phyloP scores from a whole-genome alignment of 2,329 filamentous ascomycete genomes.

The Botrytis medusae region DNA sequence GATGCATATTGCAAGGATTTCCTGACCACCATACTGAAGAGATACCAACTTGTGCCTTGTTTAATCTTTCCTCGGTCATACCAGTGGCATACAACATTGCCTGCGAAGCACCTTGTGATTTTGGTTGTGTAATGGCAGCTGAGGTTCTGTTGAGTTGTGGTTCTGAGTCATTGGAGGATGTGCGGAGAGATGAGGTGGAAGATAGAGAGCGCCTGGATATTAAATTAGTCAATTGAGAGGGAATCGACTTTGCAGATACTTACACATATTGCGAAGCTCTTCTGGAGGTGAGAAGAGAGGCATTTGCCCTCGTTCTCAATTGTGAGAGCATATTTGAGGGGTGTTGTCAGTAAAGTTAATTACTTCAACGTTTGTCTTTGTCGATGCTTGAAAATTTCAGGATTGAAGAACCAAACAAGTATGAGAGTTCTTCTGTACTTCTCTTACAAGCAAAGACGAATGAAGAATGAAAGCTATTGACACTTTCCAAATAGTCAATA shows the following conservation, averaged over 20 bases:
- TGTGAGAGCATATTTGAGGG: slow-evolving; percentile 33
- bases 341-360: slow-evolving; percentile 20
- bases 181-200: slow-evolving; percentile 33
- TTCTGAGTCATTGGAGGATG: slow-evolving; percentile 36
- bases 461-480: background rate
- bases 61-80: slow-evolving; percentile 80
- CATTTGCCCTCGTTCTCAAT: slow-evolving; percentile 37
- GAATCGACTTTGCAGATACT: slow-evolving; percentile 13
- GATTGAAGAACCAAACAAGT: background rate
- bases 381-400: background rate
- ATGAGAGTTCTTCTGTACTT: background rate
- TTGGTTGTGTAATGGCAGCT: slow-evolving; percentile 85
- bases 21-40: slow-evolving; percentile 98
- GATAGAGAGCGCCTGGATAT: slow-evolving; percentile 37
- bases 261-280: slow-evolving; percentile 38
- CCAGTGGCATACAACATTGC: slow-evolving; percentile 98
- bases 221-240: slow-evolving; percentile 22
- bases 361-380: slow-evolving; percentile 5
- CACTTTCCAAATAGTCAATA: background rate
- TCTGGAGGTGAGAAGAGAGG: slow-evolving; percentile 34
- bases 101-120: slow-evolving; percentile 96
- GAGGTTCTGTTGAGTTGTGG: slow-evolving; percentile 78
- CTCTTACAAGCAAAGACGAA: background rate
- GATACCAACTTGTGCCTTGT: slow-evolving; percentile 96
- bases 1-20: slow-evolving; percentile 99